Percentiles rank a stretch among this genome's conserved stretches.
These are phyloP conservation scores for Annona squamosa DNA, from an alignment of 164 flowering plant species.

Conservation along the genomic window DNA sequence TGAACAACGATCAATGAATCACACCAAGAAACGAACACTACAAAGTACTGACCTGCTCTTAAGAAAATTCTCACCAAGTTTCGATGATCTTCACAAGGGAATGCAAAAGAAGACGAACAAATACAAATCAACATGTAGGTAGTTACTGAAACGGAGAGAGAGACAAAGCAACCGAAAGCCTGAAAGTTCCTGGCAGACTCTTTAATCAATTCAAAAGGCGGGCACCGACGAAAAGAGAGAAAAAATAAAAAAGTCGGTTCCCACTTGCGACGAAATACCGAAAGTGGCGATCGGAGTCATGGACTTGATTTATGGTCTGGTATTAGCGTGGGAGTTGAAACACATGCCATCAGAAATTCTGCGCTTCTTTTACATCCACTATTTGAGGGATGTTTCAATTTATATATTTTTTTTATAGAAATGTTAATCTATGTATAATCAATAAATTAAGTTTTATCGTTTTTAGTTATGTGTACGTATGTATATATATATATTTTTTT, in stretches of 20 bases:
- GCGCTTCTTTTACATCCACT: too few species aligned
- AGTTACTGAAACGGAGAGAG: not conserved
- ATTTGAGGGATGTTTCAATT: too few species aligned
- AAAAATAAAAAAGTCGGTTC: conserved; percentile 3
- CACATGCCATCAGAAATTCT: too few species aligned
- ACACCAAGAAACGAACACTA: not conserved
- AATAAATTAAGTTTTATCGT: too few species aligned
- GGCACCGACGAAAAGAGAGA: not conserved
- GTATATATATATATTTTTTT: too few species aligned
- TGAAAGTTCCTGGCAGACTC: not conserved
- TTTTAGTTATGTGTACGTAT: too few species aligned
- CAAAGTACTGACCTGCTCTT: conserved; percentile 1
- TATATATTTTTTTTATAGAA: too few species aligned
- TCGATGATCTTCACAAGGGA: not conserved
- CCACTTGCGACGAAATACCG: conserved; percentile 6
- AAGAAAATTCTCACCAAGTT: not conserved
- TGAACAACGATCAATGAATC: not conserved
- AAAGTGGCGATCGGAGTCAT: not conserved
- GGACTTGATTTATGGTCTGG: too few species aligned
- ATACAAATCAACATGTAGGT: not conserved
- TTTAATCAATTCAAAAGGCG: conserved; percentile 3
- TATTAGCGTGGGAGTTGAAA: too few species aligned
- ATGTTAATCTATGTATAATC: too few species aligned
- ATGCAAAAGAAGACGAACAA: not conserved
- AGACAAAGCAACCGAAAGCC: conserved; percentile 7